phyloP scores from a whole-genome alignment of 305 asterid genomes.

The Rubia occidens region DNA sequence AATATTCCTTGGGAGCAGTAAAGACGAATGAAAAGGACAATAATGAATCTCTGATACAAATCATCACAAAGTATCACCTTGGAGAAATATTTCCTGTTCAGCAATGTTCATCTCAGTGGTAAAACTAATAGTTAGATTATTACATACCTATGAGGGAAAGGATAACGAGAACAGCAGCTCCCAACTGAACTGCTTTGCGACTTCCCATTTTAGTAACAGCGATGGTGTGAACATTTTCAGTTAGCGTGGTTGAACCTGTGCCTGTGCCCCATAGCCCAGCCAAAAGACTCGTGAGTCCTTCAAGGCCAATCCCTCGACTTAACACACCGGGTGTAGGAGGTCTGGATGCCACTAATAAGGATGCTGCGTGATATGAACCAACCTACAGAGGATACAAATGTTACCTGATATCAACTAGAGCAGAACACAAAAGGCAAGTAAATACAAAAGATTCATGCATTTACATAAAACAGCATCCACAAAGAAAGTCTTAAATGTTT shows the following conservation, averaged over 20 bases:
- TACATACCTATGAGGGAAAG: conserved; percentile 74
- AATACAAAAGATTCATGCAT: background rate
- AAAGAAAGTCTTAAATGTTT: background rate
- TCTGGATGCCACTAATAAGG: conserved; percentile 88
- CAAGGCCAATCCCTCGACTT: conserved; percentile 98
- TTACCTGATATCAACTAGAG: conserved; percentile 8
- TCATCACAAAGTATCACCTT: background rate
- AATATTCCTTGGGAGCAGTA: background rate
- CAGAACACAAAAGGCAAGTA: background rate
- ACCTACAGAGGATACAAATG: conserved; percentile 38
- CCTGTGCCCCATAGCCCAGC: conserved; percentile 99
- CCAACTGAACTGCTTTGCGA: conserved; percentile 86
- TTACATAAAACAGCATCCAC: background rate
- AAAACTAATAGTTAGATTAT: background rate
- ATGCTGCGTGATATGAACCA: conserved; percentile 94
- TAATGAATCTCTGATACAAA: conserved; percentile 3
- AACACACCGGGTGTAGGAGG: conserved; percentile 92
- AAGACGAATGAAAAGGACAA: background rate
- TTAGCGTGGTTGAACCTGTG: conserved; percentile 83
- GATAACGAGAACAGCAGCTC: conserved; percentile 62
- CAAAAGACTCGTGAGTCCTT: conserved; percentile 83
- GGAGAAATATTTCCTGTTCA: background rate
- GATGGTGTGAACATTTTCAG: conserved; percentile 96
- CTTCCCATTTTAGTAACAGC: conserved; percentile 99
- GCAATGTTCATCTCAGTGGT: background rate